phyloP scores from a whole-genome alignment of 305 asterid genomes.

The Fraxinus platypoda region DNA sequence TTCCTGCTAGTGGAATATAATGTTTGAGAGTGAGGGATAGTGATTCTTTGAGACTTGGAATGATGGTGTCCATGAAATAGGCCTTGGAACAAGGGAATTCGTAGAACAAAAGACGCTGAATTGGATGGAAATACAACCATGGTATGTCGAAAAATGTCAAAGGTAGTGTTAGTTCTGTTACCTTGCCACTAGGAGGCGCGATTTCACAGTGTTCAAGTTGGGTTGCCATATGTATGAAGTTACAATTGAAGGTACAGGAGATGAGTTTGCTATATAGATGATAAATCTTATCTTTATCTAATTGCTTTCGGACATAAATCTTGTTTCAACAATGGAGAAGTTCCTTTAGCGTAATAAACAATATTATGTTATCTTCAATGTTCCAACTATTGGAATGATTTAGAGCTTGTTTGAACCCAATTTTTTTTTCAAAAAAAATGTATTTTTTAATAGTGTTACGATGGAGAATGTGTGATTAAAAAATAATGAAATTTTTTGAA shows the following conservation, averaged over 20 bases:
- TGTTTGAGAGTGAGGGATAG: constrained; percentile 36
- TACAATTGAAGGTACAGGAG: not conserved
- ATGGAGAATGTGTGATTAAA: no score
- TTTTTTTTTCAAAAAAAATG: no score
- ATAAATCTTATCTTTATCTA: no score
- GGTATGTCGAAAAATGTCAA: constrained; percentile 34
- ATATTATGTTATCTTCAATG: no score
- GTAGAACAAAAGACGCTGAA: constrained; percentile 33
- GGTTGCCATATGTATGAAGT: constrained; percentile 8
- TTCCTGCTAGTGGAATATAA: constrained; percentile 35
- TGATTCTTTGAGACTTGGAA: constrained; percentile 38
- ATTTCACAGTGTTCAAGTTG: constrained; percentile 26
- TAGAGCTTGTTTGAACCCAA: no score
- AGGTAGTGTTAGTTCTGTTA: constrained; percentile 26
- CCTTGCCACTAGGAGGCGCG: constrained; percentile 24
- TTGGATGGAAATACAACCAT: constrained; percentile 31
- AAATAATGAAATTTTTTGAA: no score
- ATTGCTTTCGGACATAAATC: no score
- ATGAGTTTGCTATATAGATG: no score
- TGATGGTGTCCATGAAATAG: constrained; percentile 24
- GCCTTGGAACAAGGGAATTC: constrained; percentile 18
- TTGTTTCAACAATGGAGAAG: no score
- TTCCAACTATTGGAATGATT: no score
- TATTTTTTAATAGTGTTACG: no score
- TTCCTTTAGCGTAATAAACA: no score